Base-by-base conservation (phyloP, 306 rosid genomes). In the Hylodesmum podocarpum region DNA sequence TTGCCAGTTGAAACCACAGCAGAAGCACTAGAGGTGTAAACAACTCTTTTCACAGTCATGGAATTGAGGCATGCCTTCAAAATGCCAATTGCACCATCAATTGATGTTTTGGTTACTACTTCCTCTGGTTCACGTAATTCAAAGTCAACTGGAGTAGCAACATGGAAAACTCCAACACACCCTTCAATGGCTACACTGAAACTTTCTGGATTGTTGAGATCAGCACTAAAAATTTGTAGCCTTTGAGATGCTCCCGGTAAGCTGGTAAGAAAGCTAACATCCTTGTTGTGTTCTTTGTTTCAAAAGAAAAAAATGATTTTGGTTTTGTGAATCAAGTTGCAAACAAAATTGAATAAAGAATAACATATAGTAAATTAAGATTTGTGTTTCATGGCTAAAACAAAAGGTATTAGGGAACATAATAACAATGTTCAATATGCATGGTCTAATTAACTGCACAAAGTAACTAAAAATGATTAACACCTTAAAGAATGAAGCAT, bases 141-240 rank as follows among this genome's bases (percentile, higher is more conserved):
- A 4, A 51, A 21, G 11, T 72, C 77, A 13, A 51, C 3, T 21
- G 77, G 77, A 22, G 22, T 25, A 19, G 77, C 77, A 22, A 72
- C 51, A 36, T 54, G 77, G 77, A 72, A 72, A 72, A 72, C 66
- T 16, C 77, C 66, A 21, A 14, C 36, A 37, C 77, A 72, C 15
- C 77, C 77, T 72, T 72, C 66, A 72, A 72, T 53, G 15, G 77
- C 77, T 21, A 51, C 33, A 10, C 8, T 54, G 53, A 72, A 53
- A 33, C 77, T 54, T 1, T 53, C 65, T 72, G 66, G 77, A 5
- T 72, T 25, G 51, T 36, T 53, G 3, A 72, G 77, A 53, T 72
- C 50, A 4, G 66, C 66, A 1, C 22, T 21, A 10, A 72, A 8
- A 25, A 72, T 54, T 54, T 54, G 39, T 34, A 72, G 66, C 51